These are phyloP conservation scores for Yarrowia sp. DNA, from an alignment of 805 yeast genomes.

Conservation along the genomic window DNA sequence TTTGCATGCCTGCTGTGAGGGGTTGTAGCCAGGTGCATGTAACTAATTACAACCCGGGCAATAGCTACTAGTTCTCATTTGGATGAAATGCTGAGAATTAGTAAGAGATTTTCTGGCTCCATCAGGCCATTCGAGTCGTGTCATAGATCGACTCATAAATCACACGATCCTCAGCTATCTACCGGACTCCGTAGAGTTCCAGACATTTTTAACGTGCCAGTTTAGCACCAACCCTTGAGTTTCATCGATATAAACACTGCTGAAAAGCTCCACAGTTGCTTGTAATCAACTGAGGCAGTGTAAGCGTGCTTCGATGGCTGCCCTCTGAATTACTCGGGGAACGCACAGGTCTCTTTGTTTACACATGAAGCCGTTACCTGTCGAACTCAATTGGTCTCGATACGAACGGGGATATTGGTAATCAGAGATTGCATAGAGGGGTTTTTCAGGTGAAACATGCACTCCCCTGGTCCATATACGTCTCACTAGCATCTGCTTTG, in stretches of 20 bases:
- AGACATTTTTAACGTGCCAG: neutral
- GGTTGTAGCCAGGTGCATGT: neutral
- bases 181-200: neutral
- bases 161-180: conserved; percentile 1
- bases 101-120: too few species aligned
- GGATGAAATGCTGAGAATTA: too few species aligned
- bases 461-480: neutral
- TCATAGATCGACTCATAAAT: neutral
- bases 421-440: neutral
- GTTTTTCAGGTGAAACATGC: neutral
- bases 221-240: conserved; percentile 23
- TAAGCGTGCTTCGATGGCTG: neutral
- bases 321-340: conserved; percentile 12
- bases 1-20: neutral
- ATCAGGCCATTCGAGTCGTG: too few species aligned
- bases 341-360: neutral
- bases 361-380: conserved; percentile 1
- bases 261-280: neutral
- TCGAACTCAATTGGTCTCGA: conserved; percentile 6
- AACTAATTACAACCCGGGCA: too few species aligned
- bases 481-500: neutral
- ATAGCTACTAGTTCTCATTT: too few species aligned
- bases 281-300: neutral
- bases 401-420: neutral
- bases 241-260: neutral